These are phyloP conservation scores for Peterozyma xylosa DNA, from an alignment of 805 yeast species.

Conservation along the genomic window DNA sequence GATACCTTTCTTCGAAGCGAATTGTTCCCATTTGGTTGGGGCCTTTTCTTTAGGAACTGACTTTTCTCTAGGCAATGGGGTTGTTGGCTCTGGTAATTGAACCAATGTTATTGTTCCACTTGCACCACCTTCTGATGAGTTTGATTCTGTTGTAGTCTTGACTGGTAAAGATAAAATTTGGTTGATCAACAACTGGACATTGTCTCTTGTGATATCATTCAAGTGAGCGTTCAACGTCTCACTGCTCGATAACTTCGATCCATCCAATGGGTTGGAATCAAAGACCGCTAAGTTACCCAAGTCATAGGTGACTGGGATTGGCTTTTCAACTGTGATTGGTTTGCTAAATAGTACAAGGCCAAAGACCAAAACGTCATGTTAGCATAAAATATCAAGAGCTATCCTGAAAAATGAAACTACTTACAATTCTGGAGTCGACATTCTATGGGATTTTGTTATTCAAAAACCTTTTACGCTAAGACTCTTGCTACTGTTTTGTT, in stretches of 20 bases:
- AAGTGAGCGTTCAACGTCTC: conserved; percentile 56
- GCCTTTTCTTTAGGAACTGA: conserved; percentile 89
- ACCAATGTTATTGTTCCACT: conserved; percentile 73
- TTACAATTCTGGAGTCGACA: too few relatives aligned
- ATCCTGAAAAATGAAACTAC: not conserved
- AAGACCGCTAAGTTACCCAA: conserved; percentile 86
- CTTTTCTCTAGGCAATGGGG: conserved; percentile 89
- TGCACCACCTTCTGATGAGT: conserved; percentile 48
- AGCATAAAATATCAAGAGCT: not conserved
- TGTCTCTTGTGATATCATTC: conserved; percentile 71
- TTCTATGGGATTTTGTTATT: too few relatives aligned
- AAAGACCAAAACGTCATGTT: not conserved
- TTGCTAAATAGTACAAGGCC: conserved; percentile 27
- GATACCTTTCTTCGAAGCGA: conserved; percentile 94
- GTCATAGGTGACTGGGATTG: conserved; percentile 84
- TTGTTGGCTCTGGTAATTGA: conserved; percentile 75
- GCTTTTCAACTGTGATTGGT: conserved; percentile 85
- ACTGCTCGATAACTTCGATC: conserved; percentile 44
- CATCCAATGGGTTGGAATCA: conserved; percentile 82
- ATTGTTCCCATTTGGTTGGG: conserved; percentile 92
- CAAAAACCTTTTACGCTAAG: not conserved
- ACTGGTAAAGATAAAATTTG: conserved; percentile 88
- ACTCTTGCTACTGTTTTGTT: not conserved
- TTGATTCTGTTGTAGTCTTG: conserved; percentile 74
- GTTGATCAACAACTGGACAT: conserved; percentile 84